Evolutionary conservation across 345 rosid species (phyloP), one percentile per base, ranked within the genome.

Genomic region (Limnanthes douglasii): DNA sequence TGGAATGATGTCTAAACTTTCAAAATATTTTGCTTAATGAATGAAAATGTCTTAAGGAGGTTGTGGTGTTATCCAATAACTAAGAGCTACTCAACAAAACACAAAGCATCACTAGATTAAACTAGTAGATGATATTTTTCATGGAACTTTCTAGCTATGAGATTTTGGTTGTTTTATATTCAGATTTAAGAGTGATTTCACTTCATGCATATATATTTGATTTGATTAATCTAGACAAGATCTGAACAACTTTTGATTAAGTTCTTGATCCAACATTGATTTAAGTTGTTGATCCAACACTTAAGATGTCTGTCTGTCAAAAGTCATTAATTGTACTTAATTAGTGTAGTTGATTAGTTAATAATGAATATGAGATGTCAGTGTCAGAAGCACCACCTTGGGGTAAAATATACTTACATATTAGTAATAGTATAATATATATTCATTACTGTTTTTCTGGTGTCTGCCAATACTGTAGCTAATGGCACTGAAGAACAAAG

Each of bases 191-290:
- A 29, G 25, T 31, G 39, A 22, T 12, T 38, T 25, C 3, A n/a
- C 15, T 8, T 15, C 30, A 26, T 26, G 30, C 8, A 26, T 26
- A 26, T 26, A 26, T 26, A 6, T 42, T 12, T 53, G 23, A 22
- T 41, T 38, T 24, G 46, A 34, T 38, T 17, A 31, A 15, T 38
- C 23, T 37, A 21, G 13, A 32, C 33, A 64, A 14, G 31, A 21
- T 46, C 36, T 27, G 24, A 17, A 35, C 39, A 33, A 37, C 33
- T 51, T 37, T 42, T 37, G 35, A 44, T 35, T 37, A 25, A 52
- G 62, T 57, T 56, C 68, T 51, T 63, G 73, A 62, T 66, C 71
- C 78, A 60, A 66, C 57, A 52, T 37, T 31, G n/a, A n/a, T n/a
- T n/a, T n/a, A n/a, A n/a, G n/a, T n/a, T n/a, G n/a, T n/a, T n/a